A percentile compares a stretch with the other conserved stretches of the same genome.
Evolutionary conservation across 495 filamentous ascomycete genomes (phyloP).

Genomic region (Xylaria venustula): DNA sequence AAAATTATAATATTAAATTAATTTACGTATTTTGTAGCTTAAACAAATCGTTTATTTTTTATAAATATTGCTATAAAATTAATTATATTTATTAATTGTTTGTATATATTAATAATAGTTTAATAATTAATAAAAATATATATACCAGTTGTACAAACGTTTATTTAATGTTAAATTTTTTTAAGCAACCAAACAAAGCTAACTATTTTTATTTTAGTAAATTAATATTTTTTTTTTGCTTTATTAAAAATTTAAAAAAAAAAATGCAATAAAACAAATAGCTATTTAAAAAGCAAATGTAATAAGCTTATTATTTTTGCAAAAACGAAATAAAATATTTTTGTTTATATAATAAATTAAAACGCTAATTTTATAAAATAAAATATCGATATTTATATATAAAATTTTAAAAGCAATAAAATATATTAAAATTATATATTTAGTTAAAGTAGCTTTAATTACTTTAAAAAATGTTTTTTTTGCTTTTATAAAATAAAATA

Average conservation of each 20-base stretch:
- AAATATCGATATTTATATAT: constrained; percentile 1
- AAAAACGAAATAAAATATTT: neutral
- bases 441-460: neutral
- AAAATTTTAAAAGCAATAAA: neutral
- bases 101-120: neutral
- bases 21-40: neutral
- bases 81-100: neutral
- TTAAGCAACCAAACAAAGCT: neutral
- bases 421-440: neutral
- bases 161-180: neutral
- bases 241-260: neutral
- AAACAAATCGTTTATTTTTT: neutral
- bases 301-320: neutral
- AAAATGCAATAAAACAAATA: neutral
- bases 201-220: neutral
- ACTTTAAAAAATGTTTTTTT: constrained; percentile 9
- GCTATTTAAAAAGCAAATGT: neutral
- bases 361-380: neutral
- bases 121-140: neutral
- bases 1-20: constrained; percentile 1
- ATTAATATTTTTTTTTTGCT: neutral
- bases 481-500: neutral
- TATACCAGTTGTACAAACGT: neutral
- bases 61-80: neutral
- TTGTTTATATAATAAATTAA: constrained; percentile 3